These are phyloP conservation scores for Fragilaria crotonensis DNA, from an alignment of 108 stramenopile species.

Conservation along the genomic window DNA sequence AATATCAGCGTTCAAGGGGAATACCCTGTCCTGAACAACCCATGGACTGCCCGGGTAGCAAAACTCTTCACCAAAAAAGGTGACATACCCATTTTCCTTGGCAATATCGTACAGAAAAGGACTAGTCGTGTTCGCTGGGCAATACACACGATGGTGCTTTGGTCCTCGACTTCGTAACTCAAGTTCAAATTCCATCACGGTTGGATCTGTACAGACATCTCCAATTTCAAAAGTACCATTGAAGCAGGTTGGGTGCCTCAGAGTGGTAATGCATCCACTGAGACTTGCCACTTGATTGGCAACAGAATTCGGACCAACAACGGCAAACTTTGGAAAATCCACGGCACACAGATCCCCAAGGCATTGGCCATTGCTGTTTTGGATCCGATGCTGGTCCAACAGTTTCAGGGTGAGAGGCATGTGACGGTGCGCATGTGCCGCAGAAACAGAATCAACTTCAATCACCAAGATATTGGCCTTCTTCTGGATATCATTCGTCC, in stretches of 20 bases:
- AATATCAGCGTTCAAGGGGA: constrained; percentile 23
- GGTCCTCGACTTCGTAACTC: background rate
- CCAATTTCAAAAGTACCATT: constrained; percentile 8
- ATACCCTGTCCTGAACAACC: constrained; percentile 38
- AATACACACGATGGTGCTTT: background rate
- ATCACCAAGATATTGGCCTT: constrained; percentile 38
- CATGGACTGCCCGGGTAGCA: constrained; percentile 42
- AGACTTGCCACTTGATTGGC: constrained; percentile 1
- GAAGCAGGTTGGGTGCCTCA: constrained; percentile 3
- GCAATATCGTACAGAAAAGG: constrained; percentile 27
- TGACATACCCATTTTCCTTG: constrained; percentile 30
- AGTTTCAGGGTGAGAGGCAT: constrained; percentile 36
- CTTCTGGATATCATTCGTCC: too few species aligned
- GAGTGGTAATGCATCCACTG: background rate
- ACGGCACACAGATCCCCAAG: constrained; percentile 2
- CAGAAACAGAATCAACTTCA: constrained; percentile 46
- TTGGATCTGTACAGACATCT: background rate
- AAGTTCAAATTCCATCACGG: background rate
- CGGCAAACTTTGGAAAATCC: constrained; percentile 10
- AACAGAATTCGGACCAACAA: constrained; percentile 9
- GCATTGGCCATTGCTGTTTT: background rate
- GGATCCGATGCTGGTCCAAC: constrained; percentile 18
- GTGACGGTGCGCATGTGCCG: constrained; percentile 33
- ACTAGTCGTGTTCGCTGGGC: background rate
- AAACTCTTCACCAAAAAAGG: constrained; percentile 57